Conservation (phyloP, 805 yeast genomes). For the Nadsonia fulvescens region DNA sequence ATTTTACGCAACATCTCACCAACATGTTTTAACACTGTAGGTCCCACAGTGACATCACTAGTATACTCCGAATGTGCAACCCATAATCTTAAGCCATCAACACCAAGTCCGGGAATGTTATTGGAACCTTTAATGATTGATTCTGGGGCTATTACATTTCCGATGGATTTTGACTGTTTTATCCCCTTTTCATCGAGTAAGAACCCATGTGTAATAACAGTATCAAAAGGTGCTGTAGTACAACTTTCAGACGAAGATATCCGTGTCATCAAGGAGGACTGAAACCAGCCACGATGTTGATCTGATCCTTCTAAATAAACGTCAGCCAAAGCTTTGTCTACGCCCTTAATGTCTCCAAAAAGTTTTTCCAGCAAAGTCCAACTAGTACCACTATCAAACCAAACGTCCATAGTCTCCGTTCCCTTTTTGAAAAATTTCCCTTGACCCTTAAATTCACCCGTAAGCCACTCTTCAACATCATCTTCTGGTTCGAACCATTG, state of each 20-base stretch:
- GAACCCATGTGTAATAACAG: constrained; percentile 84
- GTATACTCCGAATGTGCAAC: constrained; percentile 80
- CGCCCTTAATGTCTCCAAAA: constrained; percentile 17
- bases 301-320: constrained; percentile 94
- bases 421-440: constrained; percentile 42
- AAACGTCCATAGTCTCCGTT: constrained; percentile 90
- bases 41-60: constrained; percentile 59
- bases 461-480: constrained; percentile 55
- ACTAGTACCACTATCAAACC: constrained; percentile 95
- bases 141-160: constrained; percentile 58
- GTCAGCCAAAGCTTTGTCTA: constrained; percentile 40
- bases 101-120: constrained; percentile 49
- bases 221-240: constrained; percentile 44
- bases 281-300: constrained; percentile 99
- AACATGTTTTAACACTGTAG: constrained; percentile 53
- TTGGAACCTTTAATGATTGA: constrained; percentile 44
- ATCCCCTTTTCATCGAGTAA: constrained; percentile 68
- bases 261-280: constrained; percentile 72
- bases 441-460: constrained; percentile 26
- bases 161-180: constrained; percentile 89
- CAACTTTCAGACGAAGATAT: constrained; percentile 29
- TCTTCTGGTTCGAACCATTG: constrained; percentile 59
- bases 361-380: constrained; percentile 49
- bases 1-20: constrained; percentile 68
- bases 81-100: constrained; percentile 83